Percentiles rank a stretch among this genome's conserved stretches.
Conservation (phyloP, 768 basidiomycete genomes). For the Serendipita vermifera region DNA sequence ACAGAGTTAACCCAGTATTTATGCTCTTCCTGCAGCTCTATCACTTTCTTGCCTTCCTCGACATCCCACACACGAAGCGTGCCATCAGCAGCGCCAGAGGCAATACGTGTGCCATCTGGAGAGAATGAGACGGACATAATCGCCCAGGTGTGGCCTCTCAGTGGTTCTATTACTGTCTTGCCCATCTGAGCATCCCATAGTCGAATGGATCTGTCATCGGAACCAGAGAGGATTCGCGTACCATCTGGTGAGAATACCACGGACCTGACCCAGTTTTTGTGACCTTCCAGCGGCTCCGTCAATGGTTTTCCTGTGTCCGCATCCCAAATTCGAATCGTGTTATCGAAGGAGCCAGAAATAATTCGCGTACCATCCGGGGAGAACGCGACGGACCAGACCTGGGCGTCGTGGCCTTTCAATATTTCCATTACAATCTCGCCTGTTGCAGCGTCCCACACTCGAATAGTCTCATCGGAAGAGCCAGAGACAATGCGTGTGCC, state of each 20-base stretch:
- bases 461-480: slow-evolving; percentile 22
- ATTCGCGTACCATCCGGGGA: slow-evolving; percentile 21
- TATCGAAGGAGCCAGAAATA: slow-evolving; percentile 21
- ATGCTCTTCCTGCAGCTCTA: too few species aligned
- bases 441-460: slow-evolving; percentile 21
- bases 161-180: too few species aligned
- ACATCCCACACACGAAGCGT: too few species aligned
- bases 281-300: slow-evolving; percentile 19
- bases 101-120: too few species aligned
- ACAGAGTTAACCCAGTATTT: too few species aligned
- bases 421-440: slow-evolving; percentile 15
- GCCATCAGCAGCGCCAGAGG: too few species aligned
- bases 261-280: slow-evolving; percentile 21
- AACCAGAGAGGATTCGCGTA: slow-evolving; percentile 21
- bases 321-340: slow-evolving; percentile 25
- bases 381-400: slow-evolving; percentile 18
- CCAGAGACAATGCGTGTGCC: slow-evolving; percentile 22
- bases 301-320: slow-evolving; percentile 19
- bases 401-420: slow-evolving; percentile 16
- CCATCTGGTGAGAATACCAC: slow-evolving; percentile 23
- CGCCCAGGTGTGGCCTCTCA: too few species aligned
- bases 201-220: slow-evolving; percentile 21
- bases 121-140: too few species aligned
- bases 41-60: too few species aligned
- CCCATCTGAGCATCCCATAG: slow-evolving; percentile 22